Base-by-base conservation (phyloP, 768 basidiomycete genomes). In the Psilocybe cubensis region DNA sequence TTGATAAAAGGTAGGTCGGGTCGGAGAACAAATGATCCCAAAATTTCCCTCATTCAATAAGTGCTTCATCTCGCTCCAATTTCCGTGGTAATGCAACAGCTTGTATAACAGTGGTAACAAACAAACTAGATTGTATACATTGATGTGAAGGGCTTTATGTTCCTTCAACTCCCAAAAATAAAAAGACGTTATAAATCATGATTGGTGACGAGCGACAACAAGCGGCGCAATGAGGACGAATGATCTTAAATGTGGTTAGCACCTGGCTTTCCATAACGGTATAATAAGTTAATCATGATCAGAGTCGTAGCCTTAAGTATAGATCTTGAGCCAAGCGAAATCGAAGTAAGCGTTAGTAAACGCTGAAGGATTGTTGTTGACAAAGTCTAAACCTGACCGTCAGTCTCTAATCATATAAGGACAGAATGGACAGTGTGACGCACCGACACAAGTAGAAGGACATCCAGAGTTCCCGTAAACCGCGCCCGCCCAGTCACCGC, bases 311-410 rank as follows among this genome's bases (percentile, higher is more conserved):
- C 45, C 52, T 61, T 54, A 65, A 54, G 63, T 56, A 59, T 77
- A 79, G 20, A 78, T 70, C 56, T 79, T 81, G 52, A 91, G 70
- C 48, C 80, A 82, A 45, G 80, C 78, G 68, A 93, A 80, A 42
- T 89, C 83, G 73, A 89, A 92, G 75, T 85, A 91, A 0, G 91
- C 88, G 28, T 88, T 74, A 9, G 62, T 60, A 72, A 92, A 92
- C 10, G 85, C 86, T 3, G 71, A 68, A 1, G 91, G 91, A 63
- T 89, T 86, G 58, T 81, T 79, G 73, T 84, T 79, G 62, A 89
- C 87, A 61, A 74, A 88, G 59, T 83, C 86, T 88, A 1, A 9
- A 21, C 44, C n/a, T n/a, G n/a, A 6, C 14, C 35, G 47, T 44
- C 49, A 21, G 42, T 8, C 24, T 45, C 18, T 51, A 10, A 35